Evolutionary conservation across 2,329 filamentous ascomycete genomes (phyloP), one percentile per base, ranked within the genome.

Genomic region (Tolypocladium tundrense): DNA sequence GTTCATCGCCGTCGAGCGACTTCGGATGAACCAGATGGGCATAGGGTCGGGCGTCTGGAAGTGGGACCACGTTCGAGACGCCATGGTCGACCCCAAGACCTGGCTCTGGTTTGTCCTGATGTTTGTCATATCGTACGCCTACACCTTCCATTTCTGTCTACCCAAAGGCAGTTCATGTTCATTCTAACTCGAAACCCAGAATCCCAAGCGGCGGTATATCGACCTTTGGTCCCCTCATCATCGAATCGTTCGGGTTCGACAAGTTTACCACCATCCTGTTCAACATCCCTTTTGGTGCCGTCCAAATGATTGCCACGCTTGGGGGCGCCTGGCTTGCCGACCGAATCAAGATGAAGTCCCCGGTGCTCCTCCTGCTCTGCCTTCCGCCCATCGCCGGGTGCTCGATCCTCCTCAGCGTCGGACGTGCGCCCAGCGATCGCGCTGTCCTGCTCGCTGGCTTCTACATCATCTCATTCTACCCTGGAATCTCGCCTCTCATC

Each of bases 401-500:
- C 56, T 70, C 78, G 19, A 79, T 85, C 60, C 69, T 86, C 16
- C 69, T 85, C 57, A 69, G 72, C 9, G 75, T 81, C 42, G 69
- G 75, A 0, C 80, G 82, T 55, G 74, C 72, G 41, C 65, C 67
- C 10, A 62, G 70, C 0, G 75, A 83, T 57, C 77, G 77, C 50
- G 80, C 70, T 0, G 69, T 79, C 1, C 68, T 85, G 7, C 72
- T 86, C 3, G 76, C 77, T 2, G 82, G 81, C 4, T 85, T 82
- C 62, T 83, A 83, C 60, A 73, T 82, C 7, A 77, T 84, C n/a
- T 84, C 80, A 0, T 79, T 83, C 3, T 86, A 84, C 60, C 82
- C 70, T 1, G 70, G 70, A 5, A 72, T 73, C 9, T 69, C 84
- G 4, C 84, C 82, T 0, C 69, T 86, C 37, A 80, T 86, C 42